Conservation (phyloP, 108 stramenopile species). For the Poteriospumella lacustris region DNA sequence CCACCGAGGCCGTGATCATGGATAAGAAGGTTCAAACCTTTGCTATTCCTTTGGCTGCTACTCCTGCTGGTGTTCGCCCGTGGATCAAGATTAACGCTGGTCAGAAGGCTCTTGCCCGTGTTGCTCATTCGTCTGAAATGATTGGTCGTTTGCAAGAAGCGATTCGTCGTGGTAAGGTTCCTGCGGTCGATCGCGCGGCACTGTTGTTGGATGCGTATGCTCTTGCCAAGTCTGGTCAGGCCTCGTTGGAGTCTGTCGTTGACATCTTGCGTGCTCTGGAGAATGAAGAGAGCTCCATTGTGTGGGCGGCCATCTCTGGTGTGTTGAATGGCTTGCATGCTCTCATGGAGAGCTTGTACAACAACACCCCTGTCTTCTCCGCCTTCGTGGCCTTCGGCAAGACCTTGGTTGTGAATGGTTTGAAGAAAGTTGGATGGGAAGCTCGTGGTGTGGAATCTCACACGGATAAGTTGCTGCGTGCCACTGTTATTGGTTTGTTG, state of each 20-base stretch:
- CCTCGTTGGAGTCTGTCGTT: constrained; percentile 70
- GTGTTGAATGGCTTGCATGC: constrained; percentile 61
- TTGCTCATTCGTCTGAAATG: constrained; percentile 70
- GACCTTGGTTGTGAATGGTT: constrained; percentile 60
- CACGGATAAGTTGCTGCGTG: constrained; percentile 71
- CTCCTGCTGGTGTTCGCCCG: constrained; percentile 30
- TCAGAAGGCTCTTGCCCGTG: constrained; percentile 87
- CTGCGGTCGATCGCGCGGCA: constrained; percentile 74
- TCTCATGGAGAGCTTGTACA: constrained; percentile 2
- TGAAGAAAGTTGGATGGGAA: constrained; percentile 78
- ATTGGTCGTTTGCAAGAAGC: constrained; percentile 39
- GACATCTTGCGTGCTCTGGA: constrained; percentile 67
- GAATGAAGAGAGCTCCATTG: constrained; percentile 76
- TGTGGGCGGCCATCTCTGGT: constrained; percentile 70
- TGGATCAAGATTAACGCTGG: constrained; percentile 94
- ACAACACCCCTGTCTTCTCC: neutral
- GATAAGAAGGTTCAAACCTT: neutral
- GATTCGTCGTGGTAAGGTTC: constrained; percentile 38
- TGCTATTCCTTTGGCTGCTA: neutral
- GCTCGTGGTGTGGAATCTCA: constrained; percentile 67
- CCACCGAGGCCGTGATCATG: constrained; percentile 6
- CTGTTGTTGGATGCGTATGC: constrained; percentile 78
- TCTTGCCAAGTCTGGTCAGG: constrained; percentile 77
- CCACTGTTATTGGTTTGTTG: constrained; percentile 73
- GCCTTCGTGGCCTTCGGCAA: constrained; percentile 47